Conservation (phyloP, 2,329 filamentous ascomycete species). For the Clarireedia homoeocarpa region DNA sequence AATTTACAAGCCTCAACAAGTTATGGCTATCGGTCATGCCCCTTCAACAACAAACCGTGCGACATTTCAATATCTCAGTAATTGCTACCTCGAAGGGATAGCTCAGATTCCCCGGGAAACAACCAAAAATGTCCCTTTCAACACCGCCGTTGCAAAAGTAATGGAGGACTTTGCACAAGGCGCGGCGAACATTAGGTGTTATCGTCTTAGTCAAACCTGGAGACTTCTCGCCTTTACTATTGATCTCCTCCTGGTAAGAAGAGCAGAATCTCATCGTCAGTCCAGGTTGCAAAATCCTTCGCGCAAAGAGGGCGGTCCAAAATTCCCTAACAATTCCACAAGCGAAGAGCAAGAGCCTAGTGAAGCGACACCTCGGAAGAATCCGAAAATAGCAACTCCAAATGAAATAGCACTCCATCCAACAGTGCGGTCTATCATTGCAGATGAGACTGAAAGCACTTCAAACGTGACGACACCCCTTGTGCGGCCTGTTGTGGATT, state of each 20-base stretch:
- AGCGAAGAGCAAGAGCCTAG: constrained; percentile 11
- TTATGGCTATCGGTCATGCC: constrained; percentile 53
- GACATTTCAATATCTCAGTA: constrained; percentile 48
- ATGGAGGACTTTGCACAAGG: constrained; percentile 49
- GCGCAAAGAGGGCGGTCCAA: constrained; percentile 22
- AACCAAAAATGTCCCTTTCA: constrained; percentile 8
- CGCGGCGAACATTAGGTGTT: constrained; percentile 49
- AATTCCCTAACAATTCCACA: constrained; percentile 14
- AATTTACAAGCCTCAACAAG: constrained; percentile 50
- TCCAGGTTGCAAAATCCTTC: constrained; percentile 30
- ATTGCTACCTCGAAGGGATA: constrained; percentile 48
- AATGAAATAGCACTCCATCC: constrained; percentile 14
- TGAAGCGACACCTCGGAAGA: constrained; percentile 23
- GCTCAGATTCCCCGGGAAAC: constrained; percentile 10
- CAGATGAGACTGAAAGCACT: constrained; percentile 49
- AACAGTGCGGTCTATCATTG: constrained; percentile 16
- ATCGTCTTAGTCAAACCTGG: constrained; percentile 57
- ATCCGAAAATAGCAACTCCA: constrained; percentile 9
- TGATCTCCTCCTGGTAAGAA: constrained; percentile 43
- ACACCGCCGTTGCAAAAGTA: constrained; percentile 39
- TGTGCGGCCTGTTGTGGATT: constrained; percentile 41
- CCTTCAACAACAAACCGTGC: constrained; percentile 44
- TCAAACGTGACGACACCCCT: constrained; percentile 55
- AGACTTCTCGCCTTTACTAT: constrained; percentile 51
- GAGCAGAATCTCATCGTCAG: constrained; percentile 51